Conservation (phyloP, 1,284 basidiomycete genomes). For the Cerioporus squamosus region DNA sequence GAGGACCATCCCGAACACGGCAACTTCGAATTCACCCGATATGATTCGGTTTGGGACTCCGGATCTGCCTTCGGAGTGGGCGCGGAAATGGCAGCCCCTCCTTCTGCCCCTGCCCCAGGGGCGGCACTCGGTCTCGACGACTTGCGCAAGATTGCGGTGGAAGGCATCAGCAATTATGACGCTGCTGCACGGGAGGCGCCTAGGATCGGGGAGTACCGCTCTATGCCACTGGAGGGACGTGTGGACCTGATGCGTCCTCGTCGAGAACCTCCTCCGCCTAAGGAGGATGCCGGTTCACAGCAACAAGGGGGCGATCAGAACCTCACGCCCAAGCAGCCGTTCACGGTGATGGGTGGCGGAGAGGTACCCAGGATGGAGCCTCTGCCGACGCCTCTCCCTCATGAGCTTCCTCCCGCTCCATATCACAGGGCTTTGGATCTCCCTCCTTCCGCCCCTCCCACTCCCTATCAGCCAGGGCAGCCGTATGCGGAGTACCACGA, state of each 20-base stretch:
- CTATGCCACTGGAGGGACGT: conserved; percentile 84
- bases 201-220: conserved; percentile 74
- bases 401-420: conserved; percentile 52
- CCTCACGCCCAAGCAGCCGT: conserved; percentile 27
- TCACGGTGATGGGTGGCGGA: conserved; percentile 26
- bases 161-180: conserved; percentile 48
- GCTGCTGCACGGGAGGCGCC: conserved; percentile 10
- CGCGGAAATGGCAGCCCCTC: conserved; percentile 33
- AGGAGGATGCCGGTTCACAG: not conserved
- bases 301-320: conserved; percentile 18
- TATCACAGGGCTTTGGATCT: conserved; percentile 38
- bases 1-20: conserved; percentile 41
- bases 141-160: conserved; percentile 67
- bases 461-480: conserved; percentile 22
- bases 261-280: conserved; percentile 37
- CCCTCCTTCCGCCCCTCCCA: conserved; percentile 32
- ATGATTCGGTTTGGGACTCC: conserved; percentile 77
- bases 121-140: conserved; percentile 65
- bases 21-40: conserved; percentile 72
- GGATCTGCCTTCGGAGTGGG: conserved; percentile 30
- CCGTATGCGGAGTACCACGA: not conserved
- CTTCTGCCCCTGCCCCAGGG: conserved; percentile 25
- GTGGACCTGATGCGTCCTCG: conserved; percentile 80
- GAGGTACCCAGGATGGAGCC: conserved; percentile 42
- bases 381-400: conserved; percentile 59